Conservation (phyloP, 305 asterid genomes). For the Fraxinus ornus region DNA sequence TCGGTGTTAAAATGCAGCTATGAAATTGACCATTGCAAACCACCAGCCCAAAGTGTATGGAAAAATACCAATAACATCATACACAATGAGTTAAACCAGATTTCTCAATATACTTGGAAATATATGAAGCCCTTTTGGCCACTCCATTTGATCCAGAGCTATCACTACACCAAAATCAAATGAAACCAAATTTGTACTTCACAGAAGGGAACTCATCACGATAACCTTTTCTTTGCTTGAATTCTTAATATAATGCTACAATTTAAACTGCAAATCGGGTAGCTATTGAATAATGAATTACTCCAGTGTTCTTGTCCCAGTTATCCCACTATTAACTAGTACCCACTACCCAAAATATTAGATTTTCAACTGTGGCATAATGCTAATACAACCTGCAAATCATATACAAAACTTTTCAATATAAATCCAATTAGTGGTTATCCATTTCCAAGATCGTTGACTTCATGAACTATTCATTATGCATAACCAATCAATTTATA, state of each 20-base stretch:
- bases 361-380: background rate
- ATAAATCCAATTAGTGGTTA: background rate
- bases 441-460: background rate
- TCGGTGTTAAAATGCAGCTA: background rate
- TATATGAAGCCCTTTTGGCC: background rate
- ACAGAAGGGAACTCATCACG: background rate
- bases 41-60: background rate
- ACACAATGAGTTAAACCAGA: background rate
- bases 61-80: background rate
- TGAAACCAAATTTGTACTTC: background rate
- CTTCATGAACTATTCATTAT: background rate
- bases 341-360: background rate
- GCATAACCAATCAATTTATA: background rate
- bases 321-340: background rate
- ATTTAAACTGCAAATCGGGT: background rate
- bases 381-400: background rate
- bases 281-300: background rate
- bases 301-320: background rate
- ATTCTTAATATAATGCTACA: background rate
- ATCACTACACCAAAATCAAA: background rate
- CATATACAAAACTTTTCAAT: background rate
- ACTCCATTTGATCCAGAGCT: background rate
- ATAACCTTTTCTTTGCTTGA: background rate
- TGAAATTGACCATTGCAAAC: background rate
- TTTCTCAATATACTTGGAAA: background rate